Evolutionary conservation across 1,284 basidiomycete genomes (phyloP), one percentile per base, ranked within the genome.

Genomic region (Sanghuangporus sanghuang): DNA sequence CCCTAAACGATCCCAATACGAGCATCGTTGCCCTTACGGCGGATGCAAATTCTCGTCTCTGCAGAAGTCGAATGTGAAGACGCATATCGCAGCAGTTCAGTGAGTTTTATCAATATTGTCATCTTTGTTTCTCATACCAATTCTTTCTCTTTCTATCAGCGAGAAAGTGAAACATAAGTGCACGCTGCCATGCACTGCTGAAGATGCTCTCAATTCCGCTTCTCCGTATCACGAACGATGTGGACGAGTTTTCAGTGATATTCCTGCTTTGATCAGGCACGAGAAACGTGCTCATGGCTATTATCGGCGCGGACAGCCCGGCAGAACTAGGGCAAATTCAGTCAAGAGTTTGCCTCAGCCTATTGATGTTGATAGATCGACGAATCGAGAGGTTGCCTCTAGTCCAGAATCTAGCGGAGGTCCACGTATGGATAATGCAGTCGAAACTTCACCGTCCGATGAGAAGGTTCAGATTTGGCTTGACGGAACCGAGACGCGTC

Each of bases 11-110:
- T 3, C 44, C 55, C n/a, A 52, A n/a, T 36, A 52, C 11, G 59
- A 48, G n/a, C 53, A 48, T 23, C 27, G 23, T 9, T 64, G 63
- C 23, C 32, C 59, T 7, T 57, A 36, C 38, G 18, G 40, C 0
- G 50, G 46, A n/a, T 64, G 63, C 46, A 54, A 38, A 14, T 62
- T 55, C 53, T 40, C 35, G 21, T 54, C 63, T 2, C 52, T 64
- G 16, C 63, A 64, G 27, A 64, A 61, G 59, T 61, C 63, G 32
- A 64, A 64, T 52, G 52, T 64, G 6, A 61, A 61, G 23, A 61
- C 59, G 7, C 63, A 64, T 52, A 57, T 64, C 18, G 55, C 65
- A 16, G 48, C 63, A 18, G 63, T 64, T 16, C 63, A 64, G 63
- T 64, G 52, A 49, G 63, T 48, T 32, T 55, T 8, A 32, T 8